A percentile compares a stretch with the other conserved stretches of the same genome.
These are phyloP conservation scores for Aspergillus bridgeri DNA, from an alignment of 495 filamentous ascomycete species.

Conservation along the genomic window DNA sequence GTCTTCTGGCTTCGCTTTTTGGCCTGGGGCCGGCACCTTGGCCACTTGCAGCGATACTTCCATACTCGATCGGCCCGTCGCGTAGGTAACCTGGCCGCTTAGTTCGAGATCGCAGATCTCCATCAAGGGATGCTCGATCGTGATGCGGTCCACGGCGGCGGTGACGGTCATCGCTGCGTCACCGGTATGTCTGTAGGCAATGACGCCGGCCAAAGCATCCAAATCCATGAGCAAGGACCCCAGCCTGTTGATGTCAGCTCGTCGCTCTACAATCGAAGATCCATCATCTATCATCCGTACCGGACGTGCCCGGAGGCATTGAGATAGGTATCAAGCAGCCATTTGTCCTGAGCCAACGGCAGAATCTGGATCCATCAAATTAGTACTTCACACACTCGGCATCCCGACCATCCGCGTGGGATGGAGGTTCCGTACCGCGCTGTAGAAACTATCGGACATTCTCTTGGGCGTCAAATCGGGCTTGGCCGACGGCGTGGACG, in stretches of 20 bases:
- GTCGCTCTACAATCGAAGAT: neutral
- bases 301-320: constrained; percentile 65
- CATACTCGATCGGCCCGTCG: constrained; percentile 75
- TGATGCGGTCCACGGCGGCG: constrained; percentile 77
- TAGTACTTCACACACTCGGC: constrained; percentile 14
- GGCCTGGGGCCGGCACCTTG: constrained; percentile 56
- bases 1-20: constrained; percentile 60
- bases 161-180: constrained; percentile 75
- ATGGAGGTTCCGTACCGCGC: constrained; percentile 45
- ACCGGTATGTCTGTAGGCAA: constrained; percentile 81
- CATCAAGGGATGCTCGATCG: constrained; percentile 66
- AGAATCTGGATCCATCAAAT: constrained; percentile 44
- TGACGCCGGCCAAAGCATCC: constrained; percentile 74
- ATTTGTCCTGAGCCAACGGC: constrained; percentile 65
- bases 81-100: constrained; percentile 76
- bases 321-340: constrained; percentile 66
- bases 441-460: constrained; percentile 64
- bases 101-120: constrained; percentile 80
- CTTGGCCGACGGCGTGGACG: constrained; percentile 33
- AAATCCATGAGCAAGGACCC: constrained; percentile 79
- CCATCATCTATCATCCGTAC: constrained; percentile 25
- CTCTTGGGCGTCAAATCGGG: constrained; percentile 56
- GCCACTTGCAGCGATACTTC: constrained; percentile 76
- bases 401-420: neutral
- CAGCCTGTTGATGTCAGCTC: constrained; percentile 38